Percentiles rank a stretch among this genome's conserved stretches.
Conservation (phyloP, 2,329 filamentous ascomycete genomes). For the Ophiocordyceps robertsii region DNA sequence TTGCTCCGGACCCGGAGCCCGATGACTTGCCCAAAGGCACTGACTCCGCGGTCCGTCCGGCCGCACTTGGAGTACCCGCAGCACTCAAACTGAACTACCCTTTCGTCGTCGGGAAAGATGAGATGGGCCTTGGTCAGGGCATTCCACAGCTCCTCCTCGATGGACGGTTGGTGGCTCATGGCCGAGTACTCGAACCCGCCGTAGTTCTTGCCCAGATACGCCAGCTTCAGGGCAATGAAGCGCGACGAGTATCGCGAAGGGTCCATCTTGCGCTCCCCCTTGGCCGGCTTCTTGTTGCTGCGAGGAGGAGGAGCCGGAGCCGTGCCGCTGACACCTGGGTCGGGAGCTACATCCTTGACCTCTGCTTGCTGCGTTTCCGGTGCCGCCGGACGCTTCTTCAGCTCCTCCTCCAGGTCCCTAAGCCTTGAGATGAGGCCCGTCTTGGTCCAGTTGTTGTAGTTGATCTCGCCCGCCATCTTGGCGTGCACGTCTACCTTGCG, state of each 20-base stretch:
- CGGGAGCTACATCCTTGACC: neutral
- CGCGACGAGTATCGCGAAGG: conserved; percentile 70
- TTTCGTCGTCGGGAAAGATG: conserved; percentile 56
- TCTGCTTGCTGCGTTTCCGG: neutral
- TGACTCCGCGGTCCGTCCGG: conserved; percentile 83
- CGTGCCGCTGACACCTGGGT: neutral
- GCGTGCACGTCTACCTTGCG: neutral
- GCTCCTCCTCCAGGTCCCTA: conserved; percentile 50
- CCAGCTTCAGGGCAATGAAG: conserved; percentile 81
- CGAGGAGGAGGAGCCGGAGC: neutral
- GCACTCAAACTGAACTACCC: conserved; percentile 62
- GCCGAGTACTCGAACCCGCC: conserved; percentile 85
- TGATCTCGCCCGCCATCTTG: conserved; percentile 18
- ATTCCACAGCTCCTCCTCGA: conserved; percentile 91
- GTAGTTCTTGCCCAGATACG: conserved; percentile 83
- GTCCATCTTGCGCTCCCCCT: conserved; percentile 49
- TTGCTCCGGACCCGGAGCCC: conserved; percentile 72
- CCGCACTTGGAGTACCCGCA: conserved; percentile 94
- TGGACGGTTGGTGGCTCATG: conserved; percentile 59
- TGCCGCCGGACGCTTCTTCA: conserved; percentile 30
- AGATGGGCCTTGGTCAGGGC: conserved; percentile 70
- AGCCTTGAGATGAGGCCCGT: conserved; percentile 57
- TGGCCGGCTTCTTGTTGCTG: conserved; percentile 19
- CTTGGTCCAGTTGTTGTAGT: conserved; percentile 56
- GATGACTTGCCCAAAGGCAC: conserved; percentile 93